Base-by-base conservation (phyloP, 495 filamentous ascomycete species). In the Amniculicola lignicola region DNA sequence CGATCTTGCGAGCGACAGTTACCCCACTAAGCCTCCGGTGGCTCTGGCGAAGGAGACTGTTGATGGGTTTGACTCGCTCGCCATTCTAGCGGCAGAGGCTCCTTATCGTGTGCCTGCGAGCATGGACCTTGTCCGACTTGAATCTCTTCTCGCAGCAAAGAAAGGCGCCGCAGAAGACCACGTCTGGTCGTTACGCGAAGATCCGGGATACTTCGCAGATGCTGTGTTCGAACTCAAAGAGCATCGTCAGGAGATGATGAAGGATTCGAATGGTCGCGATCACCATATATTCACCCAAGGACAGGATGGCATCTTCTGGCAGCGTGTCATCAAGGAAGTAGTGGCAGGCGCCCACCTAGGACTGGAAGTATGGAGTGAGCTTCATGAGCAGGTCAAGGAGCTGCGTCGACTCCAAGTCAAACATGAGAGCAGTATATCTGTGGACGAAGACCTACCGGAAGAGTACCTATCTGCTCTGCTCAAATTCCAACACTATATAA, bases 111-210 rank as follows among this genome's bases (percentile, higher is more conserved):
- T 68, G 12, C 77, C 76, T 0, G 65, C 57, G 1, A 6, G 61
- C 2, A 41, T 79, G 1, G 70, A 82, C 47, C 62, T 82, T 19
- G 24, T 10, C 2, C 67, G 68, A 11, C 39, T 82, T 0, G 50
- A 71, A 35, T 53, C 64, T 0, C 53, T 83, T 2, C 40, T 82
- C 1, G 31, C 41, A 1, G 72, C 79, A 0, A 70, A 67, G 46
- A 42, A 49, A 1, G 52, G 64, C 0, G 69, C 69, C 16, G 70
- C 73, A 2, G 71, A 77, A 41, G 79, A 82, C 51, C 76, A 78
- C 45, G 29, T 83, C 4, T 78, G 73, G 74, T 53, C 70, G 1
- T 59, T 82, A 31, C 71, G 80, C n/a, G 79, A 81, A 46, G 78
- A 83, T 59, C 79, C 80, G 0, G 67, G 50, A 4, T 84, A 81